phyloP scores from a whole-genome alignment of 1,139 yeast species.

The Saccharomyces hybrid region DNA sequence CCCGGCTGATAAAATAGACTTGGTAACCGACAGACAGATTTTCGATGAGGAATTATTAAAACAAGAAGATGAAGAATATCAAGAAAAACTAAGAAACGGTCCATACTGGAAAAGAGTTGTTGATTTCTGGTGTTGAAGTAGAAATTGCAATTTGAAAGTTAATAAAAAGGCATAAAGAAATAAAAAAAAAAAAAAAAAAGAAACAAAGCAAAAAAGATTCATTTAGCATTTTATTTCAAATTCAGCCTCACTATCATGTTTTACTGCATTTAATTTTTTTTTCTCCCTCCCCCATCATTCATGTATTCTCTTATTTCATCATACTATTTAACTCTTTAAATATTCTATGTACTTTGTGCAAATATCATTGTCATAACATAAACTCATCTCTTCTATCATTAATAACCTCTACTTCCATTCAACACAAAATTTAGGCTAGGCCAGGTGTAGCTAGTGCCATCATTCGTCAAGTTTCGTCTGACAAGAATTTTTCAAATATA shows the following conservation, averaged over 20 bases:
- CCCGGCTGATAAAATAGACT: slow-evolving; percentile 47
- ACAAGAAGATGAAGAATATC: slow-evolving; percentile 50
- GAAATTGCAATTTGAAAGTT: neutral
- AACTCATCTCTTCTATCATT: neutral
- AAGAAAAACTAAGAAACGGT: slow-evolving; percentile 20
- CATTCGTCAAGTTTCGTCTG: neutral
- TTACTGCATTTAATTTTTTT: neutral
- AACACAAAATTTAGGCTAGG: neutral
- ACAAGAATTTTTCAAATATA: neutral
- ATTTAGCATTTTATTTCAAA: neutral
- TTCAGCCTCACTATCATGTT: neutral
- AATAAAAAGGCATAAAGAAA: neutral
- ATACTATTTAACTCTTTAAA: neutral
- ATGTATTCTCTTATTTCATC: neutral
- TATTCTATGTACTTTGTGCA: neutral
- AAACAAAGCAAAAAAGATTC: neutral
- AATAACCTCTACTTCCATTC: neutral
- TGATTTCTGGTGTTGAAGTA: slow-evolving; percentile 21
- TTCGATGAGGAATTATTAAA: slow-evolving; percentile 57
- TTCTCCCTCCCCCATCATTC: neutral
- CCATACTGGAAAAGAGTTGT: slow-evolving; percentile 13
- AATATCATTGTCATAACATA: neutral
- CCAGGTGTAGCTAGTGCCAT: neutral
- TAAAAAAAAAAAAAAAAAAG: no score
- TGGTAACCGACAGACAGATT: slow-evolving; percentile 64